Evolutionary conservation across 768 basidiomycete species (phyloP).

Genomic region (Suillus spraguei): DNA sequence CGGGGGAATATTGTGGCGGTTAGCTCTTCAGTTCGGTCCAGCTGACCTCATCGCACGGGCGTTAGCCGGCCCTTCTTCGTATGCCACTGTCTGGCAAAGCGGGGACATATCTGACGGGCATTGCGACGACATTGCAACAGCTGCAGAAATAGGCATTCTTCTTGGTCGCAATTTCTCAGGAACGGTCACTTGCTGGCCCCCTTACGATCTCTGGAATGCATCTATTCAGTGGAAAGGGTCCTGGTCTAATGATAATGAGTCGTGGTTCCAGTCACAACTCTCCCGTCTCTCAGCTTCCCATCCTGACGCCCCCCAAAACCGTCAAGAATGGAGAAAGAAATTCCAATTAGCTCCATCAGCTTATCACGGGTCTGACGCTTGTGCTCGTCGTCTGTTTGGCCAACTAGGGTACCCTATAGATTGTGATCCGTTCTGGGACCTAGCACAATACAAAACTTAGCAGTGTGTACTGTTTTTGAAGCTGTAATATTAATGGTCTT

Average conservation of each 20-base stretch:
- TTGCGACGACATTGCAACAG: background rate
- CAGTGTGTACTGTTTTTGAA: no score
- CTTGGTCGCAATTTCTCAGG: background rate
- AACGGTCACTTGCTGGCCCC: background rate
- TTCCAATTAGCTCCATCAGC: background rate
- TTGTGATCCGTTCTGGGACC: no score
- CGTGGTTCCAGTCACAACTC: background rate
- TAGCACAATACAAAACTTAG: no score
- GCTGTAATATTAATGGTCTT: no score
- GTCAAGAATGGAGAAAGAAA: background rate
- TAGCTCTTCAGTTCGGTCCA: background rate
- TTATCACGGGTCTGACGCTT: no score
- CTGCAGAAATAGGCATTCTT: background rate
- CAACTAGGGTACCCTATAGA: no score
- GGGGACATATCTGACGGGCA: background rate
- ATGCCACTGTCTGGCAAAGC: background rate
- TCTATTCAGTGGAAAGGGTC: background rate
- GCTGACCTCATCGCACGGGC: background rate
- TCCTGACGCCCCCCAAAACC: background rate
- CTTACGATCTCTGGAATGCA: background rate
- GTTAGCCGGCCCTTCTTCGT: background rate
- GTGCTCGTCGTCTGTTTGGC: no score
- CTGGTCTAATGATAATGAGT: background rate
- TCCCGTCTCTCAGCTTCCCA: background rate
- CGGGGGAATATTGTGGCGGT: background rate